A percentile compares a stretch with the other conserved stretches of the same genome.
These are phyloP conservation scores for Xylaria curta DNA, from an alignment of 495 filamentous ascomycete genomes.

Conservation along the genomic window DNA sequence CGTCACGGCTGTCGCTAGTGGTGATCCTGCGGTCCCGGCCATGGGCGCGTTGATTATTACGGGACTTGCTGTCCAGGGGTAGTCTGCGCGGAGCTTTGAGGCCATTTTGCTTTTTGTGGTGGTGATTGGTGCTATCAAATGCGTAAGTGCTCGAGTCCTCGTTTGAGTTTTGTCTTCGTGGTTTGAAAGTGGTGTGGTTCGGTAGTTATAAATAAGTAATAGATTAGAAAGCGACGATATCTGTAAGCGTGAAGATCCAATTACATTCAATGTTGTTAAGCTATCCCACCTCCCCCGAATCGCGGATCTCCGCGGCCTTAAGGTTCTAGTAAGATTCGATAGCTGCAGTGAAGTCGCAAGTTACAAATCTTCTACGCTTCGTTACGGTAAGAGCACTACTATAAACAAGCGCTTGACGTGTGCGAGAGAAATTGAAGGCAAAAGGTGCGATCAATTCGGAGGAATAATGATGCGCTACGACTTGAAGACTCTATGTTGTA, in stretches of 20 bases:
- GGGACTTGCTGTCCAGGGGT: conserved; percentile 2
- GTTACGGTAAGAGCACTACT: background rate
- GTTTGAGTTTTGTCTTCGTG: background rate
- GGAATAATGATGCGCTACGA: background rate
- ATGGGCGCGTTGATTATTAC: background rate
- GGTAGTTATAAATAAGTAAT: background rate
- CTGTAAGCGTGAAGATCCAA: background rate
- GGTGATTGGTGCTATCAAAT: background rate
- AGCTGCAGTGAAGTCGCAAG: background rate
- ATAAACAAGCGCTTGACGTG: background rate
- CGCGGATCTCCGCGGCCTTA: background rate
- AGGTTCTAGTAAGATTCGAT: background rate
- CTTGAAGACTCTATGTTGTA: background rate
- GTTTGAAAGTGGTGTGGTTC: background rate
- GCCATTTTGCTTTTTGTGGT: background rate
- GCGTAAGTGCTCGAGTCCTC: background rate
- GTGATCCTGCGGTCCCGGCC: background rate
- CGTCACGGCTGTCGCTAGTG: background rate
- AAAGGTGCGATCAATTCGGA: background rate
- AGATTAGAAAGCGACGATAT: background rate
- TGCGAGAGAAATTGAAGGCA: background rate
- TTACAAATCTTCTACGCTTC: background rate
- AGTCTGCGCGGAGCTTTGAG: background rate
- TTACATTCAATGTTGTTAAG: background rate
- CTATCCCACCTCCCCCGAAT: background rate